These are phyloP conservation scores for Eucommia ulmoides DNA, from an alignment of 257 asterid species.

Conservation along the genomic window DNA sequence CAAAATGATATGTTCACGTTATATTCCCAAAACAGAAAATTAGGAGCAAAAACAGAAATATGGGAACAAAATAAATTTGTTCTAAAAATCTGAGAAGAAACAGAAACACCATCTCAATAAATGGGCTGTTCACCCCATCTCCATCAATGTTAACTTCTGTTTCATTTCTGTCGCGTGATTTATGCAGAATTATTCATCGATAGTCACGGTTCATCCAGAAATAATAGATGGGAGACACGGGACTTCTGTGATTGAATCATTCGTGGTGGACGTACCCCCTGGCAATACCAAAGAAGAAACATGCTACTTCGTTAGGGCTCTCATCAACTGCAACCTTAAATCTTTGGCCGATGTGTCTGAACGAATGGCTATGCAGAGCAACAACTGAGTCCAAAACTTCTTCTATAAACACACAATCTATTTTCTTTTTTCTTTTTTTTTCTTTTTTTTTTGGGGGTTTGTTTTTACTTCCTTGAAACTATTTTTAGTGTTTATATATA, in stretches of 20 bases:
- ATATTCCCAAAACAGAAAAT: background rate
- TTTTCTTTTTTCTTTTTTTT: no score
- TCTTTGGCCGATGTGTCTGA: constrained; percentile 68
- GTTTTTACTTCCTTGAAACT: no score
- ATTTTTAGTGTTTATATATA: no score
- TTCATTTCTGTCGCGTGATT: no score
- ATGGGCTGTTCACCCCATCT: background rate
- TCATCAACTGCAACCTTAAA: constrained; percentile 77
- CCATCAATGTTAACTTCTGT: background rate
- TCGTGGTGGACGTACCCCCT: constrained; percentile 74
- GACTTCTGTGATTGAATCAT: constrained; percentile 63
- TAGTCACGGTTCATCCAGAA: constrained; percentile 61
- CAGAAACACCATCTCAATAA: background rate
- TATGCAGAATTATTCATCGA: constrained; percentile 79
- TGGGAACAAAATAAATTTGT: no score
- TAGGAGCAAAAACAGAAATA: no score
- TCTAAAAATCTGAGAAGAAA: background rate
- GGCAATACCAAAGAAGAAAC: constrained; percentile 82
- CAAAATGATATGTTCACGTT: no score
- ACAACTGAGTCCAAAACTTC: no score
- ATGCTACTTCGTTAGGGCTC: constrained; percentile 67
- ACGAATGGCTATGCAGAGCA: constrained; percentile 53
- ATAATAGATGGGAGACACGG: constrained; percentile 39
- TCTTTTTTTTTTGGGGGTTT: no score
- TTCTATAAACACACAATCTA: no score